Evolutionary conservation across 2,329 filamentous ascomycete genomes (phyloP), one percentile per base, ranked within the genome.

Genomic region (Exophiala lecanii-corni): DNA sequence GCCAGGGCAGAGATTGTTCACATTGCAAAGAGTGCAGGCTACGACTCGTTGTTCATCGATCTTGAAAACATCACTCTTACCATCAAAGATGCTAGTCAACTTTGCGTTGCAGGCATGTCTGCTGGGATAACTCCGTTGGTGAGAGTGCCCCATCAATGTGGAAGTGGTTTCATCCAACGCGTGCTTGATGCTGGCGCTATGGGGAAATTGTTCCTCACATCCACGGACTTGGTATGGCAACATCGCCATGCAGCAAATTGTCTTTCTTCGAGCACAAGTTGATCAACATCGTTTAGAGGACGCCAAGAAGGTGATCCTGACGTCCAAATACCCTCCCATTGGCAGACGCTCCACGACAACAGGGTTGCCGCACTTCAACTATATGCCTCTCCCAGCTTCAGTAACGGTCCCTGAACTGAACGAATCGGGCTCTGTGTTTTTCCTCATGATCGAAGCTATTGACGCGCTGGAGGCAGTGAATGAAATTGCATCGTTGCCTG

Each of bases 11-110:
- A 58, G 15, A 51, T 65, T 3, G 59, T 64, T 7, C 54, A 60
- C 12, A 42, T 65, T 5, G 64, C 63, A 12, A 59, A 59, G 19
- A 15, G 18, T 17, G 59, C 57, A 2, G 61, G 62, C 10, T 66
- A 58, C 39, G 59, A 66, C 36, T 51, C 58, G 4, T 47, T 67
- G 0, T 67, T 66, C 50, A 65, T 67, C 39, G 64, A 67, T 18
- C 52, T 66, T 4, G 63, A 67, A 46, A 64, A 67, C 33, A 58
- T 59, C 2, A 52, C 50, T 3, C 47, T 66, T 2, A 60, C 60
- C 0, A 40, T 64, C 1, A 50, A 54, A n/a, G 55, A 64, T 20
- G 56, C 57, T 1, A 57, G 56, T 41, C 54, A 56, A 9, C 49
- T 63, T 2, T 62, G 58, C 39, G 52, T 47, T 3, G 50, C 56